Evolutionary conservation across 176 grass and related monocot genomes (phyloP), one percentile per base, ranked within the genome.

Genomic region (Miscanthus lutarioriparius): DNA sequence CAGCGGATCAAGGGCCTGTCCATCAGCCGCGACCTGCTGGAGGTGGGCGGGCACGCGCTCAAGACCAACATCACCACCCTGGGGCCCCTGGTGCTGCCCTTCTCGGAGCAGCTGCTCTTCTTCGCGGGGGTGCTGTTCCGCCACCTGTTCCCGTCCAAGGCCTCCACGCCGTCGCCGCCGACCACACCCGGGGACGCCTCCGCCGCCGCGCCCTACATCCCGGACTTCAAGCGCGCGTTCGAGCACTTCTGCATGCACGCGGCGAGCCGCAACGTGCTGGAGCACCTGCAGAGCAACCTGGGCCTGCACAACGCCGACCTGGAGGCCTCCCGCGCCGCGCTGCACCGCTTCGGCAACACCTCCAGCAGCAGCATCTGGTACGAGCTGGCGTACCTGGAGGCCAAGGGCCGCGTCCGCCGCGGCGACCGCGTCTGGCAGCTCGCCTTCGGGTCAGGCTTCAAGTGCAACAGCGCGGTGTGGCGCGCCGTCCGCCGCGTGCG

Each of bases 51-150:
- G 1, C 89, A 98, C 65, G 96, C 96, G 35, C 93, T 98, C 67
- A 95, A 98, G 86, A 92, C 96, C 77, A 95, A 98, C 96, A 98
- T 98, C 93, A 98, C 96, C 64, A 98, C 96, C 36, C 83, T 98
- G 10, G 93, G 91, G 11, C 96, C 93, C 3, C 93, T 95, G 23
- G 96, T 98, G 23, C 93, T 98, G 30, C 96, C 96, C 3, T 95
- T 98, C 81, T 95, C 96, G 1, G 96, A 98, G 93, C 96, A 98
- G 80, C 80, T 98, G 27, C 76, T 98, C 47, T 98, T 98, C 91
- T 95, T 98, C 80, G 93, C 96, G 3, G 87, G 91, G 15, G 89
- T 98, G 64, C 86, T 98, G 20, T 98, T 93, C 78, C 96, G 96
- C 77, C 89, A 95, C 89, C 78, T 93, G 33, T 94, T 93, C 91